Base-by-base conservation (phyloP, 108 stramenopile genomes). In the Discostella stelligeroides region DNA sequence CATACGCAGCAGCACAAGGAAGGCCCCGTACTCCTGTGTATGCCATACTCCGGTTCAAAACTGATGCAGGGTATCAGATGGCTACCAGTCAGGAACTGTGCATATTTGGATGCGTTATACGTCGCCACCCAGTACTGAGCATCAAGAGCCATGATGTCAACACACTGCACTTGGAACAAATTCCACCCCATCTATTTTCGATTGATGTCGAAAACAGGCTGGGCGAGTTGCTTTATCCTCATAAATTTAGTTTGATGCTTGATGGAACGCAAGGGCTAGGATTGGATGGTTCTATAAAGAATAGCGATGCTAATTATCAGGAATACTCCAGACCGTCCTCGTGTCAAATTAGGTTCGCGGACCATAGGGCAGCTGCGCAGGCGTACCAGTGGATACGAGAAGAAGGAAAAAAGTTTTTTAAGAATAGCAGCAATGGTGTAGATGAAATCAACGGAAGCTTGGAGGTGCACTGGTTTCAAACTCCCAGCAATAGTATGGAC, bases 81-180 rank as follows among this genome's bases (percentile, higher is more conserved):
- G 90, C 90, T 13, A 70, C 78, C 4, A 51, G 62, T 18, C 82
- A 80, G 18, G 73, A 80, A 17, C 72, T 94, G 24, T 79, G 85
- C 20, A 81, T 91, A 27, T 94, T 94, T 81, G 92, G 92, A 30
- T 91, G 88, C 76, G 84, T 94, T 43, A 70, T 90, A 34, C 68
- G 85, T 30, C 67, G 72, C 23, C 90, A 91, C 70, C 65, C 84
- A 29, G 84, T 91, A 15, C 84, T 85, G 46, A 84, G 81, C 23
- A 73, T 85, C 46, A 78, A 68, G 29, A 75, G 85, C 20, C 38
- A 39, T 11, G 69, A 84, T 41, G 76, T 88, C 82, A 81, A 58
- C 17, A 84, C 76, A 42, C 68, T 91, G 14, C 90, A 86, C 60
- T 12, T 94, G 24, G 90, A 94, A 39, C 80, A 87, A 42, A 77